phyloP scores from a whole-genome alignment of 139 green algal species.

The Ettlia oleoabundans region DNA sequence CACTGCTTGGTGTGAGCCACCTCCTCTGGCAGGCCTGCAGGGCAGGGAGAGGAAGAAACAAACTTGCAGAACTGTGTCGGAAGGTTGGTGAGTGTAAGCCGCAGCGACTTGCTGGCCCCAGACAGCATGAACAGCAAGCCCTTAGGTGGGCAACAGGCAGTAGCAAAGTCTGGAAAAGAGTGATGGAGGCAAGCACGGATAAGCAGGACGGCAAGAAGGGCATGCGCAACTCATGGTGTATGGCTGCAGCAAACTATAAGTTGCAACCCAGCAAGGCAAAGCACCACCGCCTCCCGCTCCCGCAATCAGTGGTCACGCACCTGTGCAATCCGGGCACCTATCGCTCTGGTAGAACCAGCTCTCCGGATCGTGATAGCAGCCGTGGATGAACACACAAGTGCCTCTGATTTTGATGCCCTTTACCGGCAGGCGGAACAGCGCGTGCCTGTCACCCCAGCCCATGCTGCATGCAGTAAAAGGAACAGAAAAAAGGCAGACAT shows the following conservation, averaged over 20 bases:
- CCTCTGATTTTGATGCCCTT: neutral
- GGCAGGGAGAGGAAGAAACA: too few relatives aligned
- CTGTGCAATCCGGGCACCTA: neutral
- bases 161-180: neutral
- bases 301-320: neutral
- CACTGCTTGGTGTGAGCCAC: slow-evolving; percentile 10
- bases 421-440: neutral
- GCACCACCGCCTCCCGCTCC: neutral
- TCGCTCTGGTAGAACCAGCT: slow-evolving; percentile 11
- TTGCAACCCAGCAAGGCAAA: neutral
- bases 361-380: slow-evolving; percentile 16
- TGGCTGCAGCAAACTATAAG: too few relatives aligned
- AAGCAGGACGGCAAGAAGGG: neutral
- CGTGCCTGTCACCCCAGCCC: neutral
- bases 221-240: too few relatives aligned
- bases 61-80: too few relatives aligned
- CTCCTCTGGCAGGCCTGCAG: slow-evolving; percentile 24
- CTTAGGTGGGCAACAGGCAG: too few relatives aligned
- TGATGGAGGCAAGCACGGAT: too few relatives aligned
- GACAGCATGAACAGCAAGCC: too few relatives aligned
- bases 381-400: neutral
- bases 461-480: neutral
- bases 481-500: neutral
- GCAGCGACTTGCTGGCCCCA: too few relatives aligned
- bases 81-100: too few relatives aligned